Conservation (phyloP, 2,329 filamentous ascomycete genomes). For the Rhexocercosporidium sp. region DNA sequence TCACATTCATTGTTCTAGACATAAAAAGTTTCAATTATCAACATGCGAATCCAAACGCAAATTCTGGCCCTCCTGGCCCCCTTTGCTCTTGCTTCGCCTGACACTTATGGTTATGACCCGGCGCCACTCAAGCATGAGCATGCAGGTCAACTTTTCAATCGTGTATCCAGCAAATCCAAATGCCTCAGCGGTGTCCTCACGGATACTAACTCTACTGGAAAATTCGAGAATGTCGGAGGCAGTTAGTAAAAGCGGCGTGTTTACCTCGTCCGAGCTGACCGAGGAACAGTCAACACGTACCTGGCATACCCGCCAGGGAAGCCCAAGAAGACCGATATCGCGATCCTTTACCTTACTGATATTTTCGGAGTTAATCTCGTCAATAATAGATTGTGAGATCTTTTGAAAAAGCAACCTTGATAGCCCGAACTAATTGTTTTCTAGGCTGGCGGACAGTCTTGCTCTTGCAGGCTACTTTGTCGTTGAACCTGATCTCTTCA, state of each 20-base stretch:
- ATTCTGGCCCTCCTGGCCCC: constrained; percentile 5
- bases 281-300: constrained; percentile 57
- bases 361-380: constrained; percentile 56
- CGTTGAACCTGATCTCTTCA: constrained; percentile 70
- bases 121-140: constrained; percentile 23
- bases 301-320: constrained; percentile 52
- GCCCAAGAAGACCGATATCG: constrained; percentile 54
- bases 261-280: neutral
- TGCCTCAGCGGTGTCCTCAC: constrained; percentile 20
- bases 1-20: neutral
- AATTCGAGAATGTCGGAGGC: constrained; percentile 20
- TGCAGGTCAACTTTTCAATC: constrained; percentile 21
- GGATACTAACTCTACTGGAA: constrained; percentile 21
- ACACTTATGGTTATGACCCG: constrained; percentile 9
- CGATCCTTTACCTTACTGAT: constrained; percentile 62
- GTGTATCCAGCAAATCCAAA: constrained; percentile 1
- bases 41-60: constrained; percentile 7
- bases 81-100: neutral
- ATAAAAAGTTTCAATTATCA: neutral
- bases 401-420: neutral
- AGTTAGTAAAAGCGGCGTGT: too few relatives aligned
- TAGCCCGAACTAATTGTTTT: neutral
- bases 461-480: constrained; percentile 70
- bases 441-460: constrained; percentile 63
- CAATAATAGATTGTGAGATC: constrained; percentile 27